Percentiles rank a stretch among this genome's conserved stretches.
These are phyloP conservation scores for Pythium rhizo-oryzae DNA, from an alignment of 352 stramenopile genomes.

Conservation along the genomic window DNA sequence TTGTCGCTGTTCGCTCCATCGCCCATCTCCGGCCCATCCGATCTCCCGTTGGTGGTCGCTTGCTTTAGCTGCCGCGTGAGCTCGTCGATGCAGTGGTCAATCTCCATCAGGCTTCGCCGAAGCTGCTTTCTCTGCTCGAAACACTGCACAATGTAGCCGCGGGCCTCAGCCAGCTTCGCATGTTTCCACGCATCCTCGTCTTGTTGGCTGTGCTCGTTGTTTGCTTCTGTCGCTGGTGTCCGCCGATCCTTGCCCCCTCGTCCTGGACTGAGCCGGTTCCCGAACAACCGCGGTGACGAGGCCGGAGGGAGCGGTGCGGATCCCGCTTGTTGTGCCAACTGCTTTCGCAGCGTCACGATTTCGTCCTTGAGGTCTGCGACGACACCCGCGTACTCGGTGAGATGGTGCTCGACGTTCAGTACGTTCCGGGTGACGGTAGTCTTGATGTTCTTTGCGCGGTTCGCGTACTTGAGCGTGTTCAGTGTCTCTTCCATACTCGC, in stretches of 20 bases:
- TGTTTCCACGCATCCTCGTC: slow-evolving; percentile 23
- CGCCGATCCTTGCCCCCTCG: background rate
- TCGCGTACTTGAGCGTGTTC: slow-evolving; percentile 92
- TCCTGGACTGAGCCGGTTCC: slow-evolving; percentile 4
- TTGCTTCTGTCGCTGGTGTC: background rate
- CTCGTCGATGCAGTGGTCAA: slow-evolving; percentile 48
- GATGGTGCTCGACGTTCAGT: slow-evolving; percentile 86
- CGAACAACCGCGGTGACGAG: background rate
- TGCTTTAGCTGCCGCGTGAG: slow-evolving; percentile 1
- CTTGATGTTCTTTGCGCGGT: slow-evolving; percentile 95
- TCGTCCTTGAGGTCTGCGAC: slow-evolving; percentile 88
- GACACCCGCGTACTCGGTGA: slow-evolving; percentile 84
- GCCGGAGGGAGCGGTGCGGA: background rate
- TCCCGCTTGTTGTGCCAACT: slow-evolving; percentile 38
- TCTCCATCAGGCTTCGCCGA: slow-evolving; percentile 66
- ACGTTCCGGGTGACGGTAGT: slow-evolving; percentile 89
- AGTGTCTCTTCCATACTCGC: slow-evolving; percentile 90
- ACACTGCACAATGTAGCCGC: slow-evolving; percentile 68
- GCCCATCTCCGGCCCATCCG: background rate
- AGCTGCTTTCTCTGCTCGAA: slow-evolving; percentile 89
- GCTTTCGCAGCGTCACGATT: slow-evolving; percentile 79
- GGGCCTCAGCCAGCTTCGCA: slow-evolving; percentile 27
- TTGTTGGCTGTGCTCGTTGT: slow-evolving; percentile 2
- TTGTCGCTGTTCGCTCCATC: background rate
- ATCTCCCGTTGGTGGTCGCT: background rate